Percentiles rank a stretch among this genome's conserved stretches.
Evolutionary conservation across 2,329 filamentous ascomycete species (phyloP).

Genomic region (Eutypa lata): DNA sequence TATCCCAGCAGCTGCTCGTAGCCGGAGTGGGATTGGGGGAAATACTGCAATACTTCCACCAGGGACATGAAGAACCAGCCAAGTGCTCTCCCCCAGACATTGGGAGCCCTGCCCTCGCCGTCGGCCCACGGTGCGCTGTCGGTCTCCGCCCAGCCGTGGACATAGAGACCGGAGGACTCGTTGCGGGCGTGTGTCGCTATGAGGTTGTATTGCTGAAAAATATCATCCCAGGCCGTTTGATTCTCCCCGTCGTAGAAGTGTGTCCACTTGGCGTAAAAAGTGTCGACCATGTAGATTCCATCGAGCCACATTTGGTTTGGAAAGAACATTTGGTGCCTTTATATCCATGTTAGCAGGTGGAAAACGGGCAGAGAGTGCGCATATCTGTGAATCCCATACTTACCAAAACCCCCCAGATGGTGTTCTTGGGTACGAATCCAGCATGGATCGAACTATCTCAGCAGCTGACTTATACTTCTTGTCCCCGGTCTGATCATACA

Average conservation of each 20-base stretch:
- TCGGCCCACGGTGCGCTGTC: slow-evolving; percentile 1
- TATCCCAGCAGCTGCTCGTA: neutral
- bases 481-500: slow-evolving; percentile 44
- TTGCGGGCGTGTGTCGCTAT: too few species aligned
- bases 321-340: slow-evolving; percentile 26
- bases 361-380: too few species aligned
- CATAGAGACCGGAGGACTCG: too few species aligned
- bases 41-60: slow-evolving; percentile 20
- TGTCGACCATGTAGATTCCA: slow-evolving; percentile 38
- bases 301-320: slow-evolving; percentile 47
- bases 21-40: slow-evolving; percentile 17
- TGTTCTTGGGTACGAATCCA: slow-evolving; percentile 47
- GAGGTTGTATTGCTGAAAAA: slow-evolving; percentile 22
- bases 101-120: slow-evolving; percentile 15
- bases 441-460: slow-evolving; percentile 40
- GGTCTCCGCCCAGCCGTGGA: neutral
- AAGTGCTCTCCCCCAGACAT: slow-evolving; percentile 21
- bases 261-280: slow-evolving; percentile 26
- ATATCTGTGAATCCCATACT: too few species aligned
- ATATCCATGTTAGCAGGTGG: neutral
- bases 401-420: neutral
- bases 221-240: slow-evolving; percentile 23
- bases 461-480: slow-evolving; percentile 48
- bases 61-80: slow-evolving; percentile 25
- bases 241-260: slow-evolving; percentile 20